Evolutionary conservation across 116 monocot genomes (phyloP), one percentile per base, ranked within the genome.

Genomic region (Iris pallida): DNA sequence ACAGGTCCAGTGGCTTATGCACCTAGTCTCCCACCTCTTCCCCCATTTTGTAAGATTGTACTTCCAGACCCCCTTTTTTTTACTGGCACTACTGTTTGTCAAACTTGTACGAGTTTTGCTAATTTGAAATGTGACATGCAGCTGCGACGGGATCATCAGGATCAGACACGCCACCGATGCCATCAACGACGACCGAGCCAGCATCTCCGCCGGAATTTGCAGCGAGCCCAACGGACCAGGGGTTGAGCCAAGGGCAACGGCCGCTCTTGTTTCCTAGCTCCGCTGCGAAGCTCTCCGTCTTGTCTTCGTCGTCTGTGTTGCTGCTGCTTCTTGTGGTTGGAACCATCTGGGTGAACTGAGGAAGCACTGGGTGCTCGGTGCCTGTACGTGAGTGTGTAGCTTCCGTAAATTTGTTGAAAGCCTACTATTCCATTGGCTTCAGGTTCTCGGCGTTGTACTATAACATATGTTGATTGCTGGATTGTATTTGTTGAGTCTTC

Each of bases 11-110:
- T 75, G 5, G 63, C 71, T 12, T 68, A 45, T 47, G 61, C 57
- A 7, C 85, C 85, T 8, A 18, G 66, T 12, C 77, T 85, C 12
- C 85, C 85, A 3, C 81, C 85, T n/a, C 70, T 85, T 40, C 66
- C 74, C 4, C 65, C 73, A 55, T 54, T 13, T 3, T 40, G 67
- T 67, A 67, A 67, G 67, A 3, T 13, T 7, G 49, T 51, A 5
- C 47, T 51, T 51, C 49, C 7, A 51, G 13, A 7, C 7, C 49
- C 7, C 11, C 20, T 17, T 57, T 0, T 17, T 7, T 16, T 57
- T 65, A 4, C 8, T 66, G 5, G 41, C 30, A 48, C 53, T 55
- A 20, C 49, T 14, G 9, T 4, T 42, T 48, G 19, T 2, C 30
- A 54, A 43, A 61, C 48, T 46, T 49, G 7, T 9, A 51, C 7